Base-by-base conservation (phyloP, 176 grass and related monocot species). In the Puya raimondii region DNA sequence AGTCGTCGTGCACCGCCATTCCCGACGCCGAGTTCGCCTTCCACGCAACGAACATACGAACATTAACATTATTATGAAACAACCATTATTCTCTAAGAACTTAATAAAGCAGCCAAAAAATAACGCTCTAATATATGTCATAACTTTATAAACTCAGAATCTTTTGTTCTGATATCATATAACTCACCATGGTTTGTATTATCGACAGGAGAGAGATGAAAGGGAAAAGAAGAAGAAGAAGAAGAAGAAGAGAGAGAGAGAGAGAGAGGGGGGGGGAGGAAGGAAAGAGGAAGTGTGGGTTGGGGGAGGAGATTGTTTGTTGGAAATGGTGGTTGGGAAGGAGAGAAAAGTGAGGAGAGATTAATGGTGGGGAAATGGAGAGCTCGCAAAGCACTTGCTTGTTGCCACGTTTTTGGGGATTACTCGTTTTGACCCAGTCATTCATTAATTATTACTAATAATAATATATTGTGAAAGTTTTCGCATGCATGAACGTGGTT, bases 1-100 rank as follows among this genome's bases (percentile, higher is more conserved):
- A 75, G 1, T 66, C 63, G 11, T 75, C 73, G 25, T 53, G 18
- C 73, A 75, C 73, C 2, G 73, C 73, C 73, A 75, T 75, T 53
- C 73, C 73, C 1, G 73, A 75, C 48, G 49, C 48, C 9, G 73
- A 53, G 14, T 75, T 75, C 48, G 73, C 47, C 73, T 75, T 11
- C 16, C 33, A 15, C 12, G 9, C 54, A 59, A 10, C 20, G 16
- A 20, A 18, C 56, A 61, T 18, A 61, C 7, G 3, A 10, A 11
- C 14, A 61, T 21, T 61, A 61, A 18, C 14, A 61, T 61, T 10
- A 18, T 42, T 42, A 61, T n/a, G 21, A 61, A 61, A 17, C 14
- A 61, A 61, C 1, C 21, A 13, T 16, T 18, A 61, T 18, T 20
- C 56, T 61, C 21, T 22, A 61, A 12, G 2, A 42, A 42, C 33